A percentile compares a stretch with the other conserved stretches of the same genome.
phyloP scores from a whole-genome alignment of 2,329 filamentous ascomycete genomes.

The Ceratocystis lukuohia region DNA sequence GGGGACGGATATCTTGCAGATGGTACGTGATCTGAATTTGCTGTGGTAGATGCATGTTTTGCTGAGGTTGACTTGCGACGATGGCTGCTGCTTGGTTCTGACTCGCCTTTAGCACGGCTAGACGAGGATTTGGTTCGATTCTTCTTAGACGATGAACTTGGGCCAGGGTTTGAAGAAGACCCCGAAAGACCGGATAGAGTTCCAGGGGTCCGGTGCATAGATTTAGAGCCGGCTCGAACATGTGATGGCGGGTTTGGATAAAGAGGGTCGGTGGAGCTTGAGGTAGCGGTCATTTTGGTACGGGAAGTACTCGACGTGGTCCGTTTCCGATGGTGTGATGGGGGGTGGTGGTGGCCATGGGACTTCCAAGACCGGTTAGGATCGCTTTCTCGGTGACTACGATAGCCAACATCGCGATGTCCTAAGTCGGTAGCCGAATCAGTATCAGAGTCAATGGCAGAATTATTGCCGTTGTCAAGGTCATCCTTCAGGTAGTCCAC shows the following conservation, averaged over 20 bases:
- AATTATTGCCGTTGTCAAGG: neutral
- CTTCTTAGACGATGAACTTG: neutral
- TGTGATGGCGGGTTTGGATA: neutral
- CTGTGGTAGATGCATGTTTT: constrained; percentile 1
- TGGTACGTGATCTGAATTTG: neutral
- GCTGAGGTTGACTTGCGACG: constrained; percentile 12
- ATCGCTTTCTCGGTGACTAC: neutral
- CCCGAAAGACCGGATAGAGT: neutral
- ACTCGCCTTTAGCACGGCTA: constrained; percentile 10
- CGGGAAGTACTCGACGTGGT: constrained; percentile 8
- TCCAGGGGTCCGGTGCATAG: constrained; percentile 7
- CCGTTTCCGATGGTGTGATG: constrained; percentile 1
- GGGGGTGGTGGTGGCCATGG: neutral
- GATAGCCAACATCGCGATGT: neutral
- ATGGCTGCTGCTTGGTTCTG: neutral
- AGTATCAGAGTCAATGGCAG: constrained; percentile 9
- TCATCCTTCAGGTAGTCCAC: constrained; percentile 8
- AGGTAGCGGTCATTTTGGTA: constrained; percentile 8
- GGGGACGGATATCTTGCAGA: neutral
- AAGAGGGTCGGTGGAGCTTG: neutral
- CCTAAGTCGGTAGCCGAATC: neutral
- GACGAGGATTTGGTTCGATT: constrained; percentile 11
- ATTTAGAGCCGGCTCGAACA: neutral
- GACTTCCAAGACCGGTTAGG: neutral
- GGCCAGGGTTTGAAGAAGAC: neutral